phyloP scores from a whole-genome alignment of 345 rosid genomes.

The Cardamine resedifolia region DNA sequence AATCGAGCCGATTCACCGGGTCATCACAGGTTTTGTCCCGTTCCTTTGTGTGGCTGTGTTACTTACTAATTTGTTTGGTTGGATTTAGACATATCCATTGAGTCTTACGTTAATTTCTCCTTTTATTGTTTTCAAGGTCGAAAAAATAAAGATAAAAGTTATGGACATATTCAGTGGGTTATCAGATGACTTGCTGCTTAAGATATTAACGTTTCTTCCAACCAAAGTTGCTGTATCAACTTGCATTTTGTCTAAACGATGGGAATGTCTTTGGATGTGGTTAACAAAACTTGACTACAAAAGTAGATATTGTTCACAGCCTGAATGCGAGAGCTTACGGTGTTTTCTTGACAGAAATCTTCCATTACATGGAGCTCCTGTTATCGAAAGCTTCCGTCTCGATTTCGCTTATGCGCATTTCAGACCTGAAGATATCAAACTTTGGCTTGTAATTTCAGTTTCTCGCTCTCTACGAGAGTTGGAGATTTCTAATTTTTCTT shows the following conservation, averaged over 20 bases:
- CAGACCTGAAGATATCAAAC: neutral
- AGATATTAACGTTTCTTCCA: conserved; percentile 1
- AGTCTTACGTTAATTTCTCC: too few species aligned
- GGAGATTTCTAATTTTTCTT: neutral
- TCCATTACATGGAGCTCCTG: neutral
- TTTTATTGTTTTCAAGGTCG: too few species aligned
- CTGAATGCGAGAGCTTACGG: neutral
- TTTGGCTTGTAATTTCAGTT: conserved; percentile 1
- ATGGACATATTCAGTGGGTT: neutral
- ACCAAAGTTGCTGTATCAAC: neutral
- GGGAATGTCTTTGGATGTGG: neutral
- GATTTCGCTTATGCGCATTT: neutral
- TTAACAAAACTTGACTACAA: neutral
- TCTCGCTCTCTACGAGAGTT: neutral
- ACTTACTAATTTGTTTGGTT: neutral
- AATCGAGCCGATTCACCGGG: too few species aligned
- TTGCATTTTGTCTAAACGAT: neutral
- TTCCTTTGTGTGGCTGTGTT: too few species aligned
- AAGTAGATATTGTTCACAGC: too few species aligned
- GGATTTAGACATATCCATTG: too few species aligned
- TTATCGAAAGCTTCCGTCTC: neutral
- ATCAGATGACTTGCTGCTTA: neutral
- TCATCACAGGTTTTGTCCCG: too few species aligned
- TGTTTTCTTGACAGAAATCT: neutral
- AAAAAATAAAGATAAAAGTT: neutral